A percentile compares a stretch with the other conserved stretches of the same genome.
Conservation (phyloP, 2,329 filamentous ascomycete species). For the Talaromyces sp. region DNA sequence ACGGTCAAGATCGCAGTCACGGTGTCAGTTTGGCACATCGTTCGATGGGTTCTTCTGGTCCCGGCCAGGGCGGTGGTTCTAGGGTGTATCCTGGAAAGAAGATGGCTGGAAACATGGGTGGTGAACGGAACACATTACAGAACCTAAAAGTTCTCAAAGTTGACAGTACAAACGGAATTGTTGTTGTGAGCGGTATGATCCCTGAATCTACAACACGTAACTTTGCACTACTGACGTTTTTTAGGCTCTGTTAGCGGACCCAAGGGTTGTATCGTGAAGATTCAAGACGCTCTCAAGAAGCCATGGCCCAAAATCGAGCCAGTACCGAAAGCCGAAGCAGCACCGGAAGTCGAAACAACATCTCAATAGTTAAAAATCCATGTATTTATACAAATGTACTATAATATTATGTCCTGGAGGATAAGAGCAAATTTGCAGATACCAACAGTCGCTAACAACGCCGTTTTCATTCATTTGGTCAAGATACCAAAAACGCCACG, state of each 20-base stretch:
- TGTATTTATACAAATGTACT: constrained; percentile 28
- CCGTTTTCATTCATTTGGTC: background rate
- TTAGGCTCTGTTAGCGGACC: constrained; percentile 74
- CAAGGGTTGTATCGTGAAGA: constrained; percentile 75
- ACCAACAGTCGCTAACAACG: constrained; percentile 13
- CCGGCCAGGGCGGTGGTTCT: constrained; percentile 85
- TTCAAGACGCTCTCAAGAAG: constrained; percentile 91
- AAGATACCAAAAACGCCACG: constrained; percentile 10
- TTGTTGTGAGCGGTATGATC: constrained; percentile 72
- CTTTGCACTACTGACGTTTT: background rate
- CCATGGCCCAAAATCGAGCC: constrained; percentile 55
- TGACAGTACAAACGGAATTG: constrained; percentile 78
- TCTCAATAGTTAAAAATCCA: constrained; percentile 10
- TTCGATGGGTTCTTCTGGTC: constrained; percentile 83
- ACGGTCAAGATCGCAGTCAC: constrained; percentile 85
- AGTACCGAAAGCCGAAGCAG: background rate
- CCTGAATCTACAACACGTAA: background rate
- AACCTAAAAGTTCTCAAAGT: constrained; percentile 87
- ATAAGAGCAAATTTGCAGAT: constrained; percentile 37
- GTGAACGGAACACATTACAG: constrained; percentile 80
- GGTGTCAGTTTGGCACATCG: constrained; percentile 94
- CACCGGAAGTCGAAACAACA: background rate
- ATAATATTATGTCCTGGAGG: constrained; percentile 26
- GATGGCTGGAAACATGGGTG: constrained; percentile 96
- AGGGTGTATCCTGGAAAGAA: constrained; percentile 93